Evolutionary conservation across 331 rosid genomes (phyloP), one percentile per base, ranked within the genome.

Genomic region (Saraca asoca): DNA sequence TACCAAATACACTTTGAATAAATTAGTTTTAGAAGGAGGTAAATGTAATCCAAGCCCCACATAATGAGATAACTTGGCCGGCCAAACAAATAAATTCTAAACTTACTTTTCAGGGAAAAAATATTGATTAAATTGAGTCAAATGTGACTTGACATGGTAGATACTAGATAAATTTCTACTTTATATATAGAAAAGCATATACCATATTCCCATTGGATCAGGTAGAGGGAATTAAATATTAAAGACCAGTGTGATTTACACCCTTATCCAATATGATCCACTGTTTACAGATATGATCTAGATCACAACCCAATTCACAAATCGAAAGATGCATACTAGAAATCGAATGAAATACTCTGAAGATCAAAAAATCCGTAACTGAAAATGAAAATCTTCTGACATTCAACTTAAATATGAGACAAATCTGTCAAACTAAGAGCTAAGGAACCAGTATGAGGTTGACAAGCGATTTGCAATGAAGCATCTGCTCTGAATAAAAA

Each of bases 71-170:
- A 19, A 49, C 46, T 55, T 19, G 31, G 10, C 46, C 58, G 49
- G 37, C 63, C 59, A 49, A 17, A 8, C 55, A 60, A 37, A 34
- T 29, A 52, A 66, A 14, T 52, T 72, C 18, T 38, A 53, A 34
- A n/a, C 19, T 19, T 51, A 29, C 9, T 60, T 50, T 34, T 7
- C 31, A 24, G 31, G 31, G 7, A 9, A 71, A 11, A 48, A 38
- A 20, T 52, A 29, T 24, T 17, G 46, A 41, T 20, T 19, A 55
- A 24, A 51, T 20, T 46, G 56, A 33, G 78, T 73, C 64, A 57
- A 37, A 68, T 54, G 62, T 57, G 63, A 48, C 57, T 55, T 63
- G 33, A 62, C 31, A 24, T 24, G 31, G 31, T 24, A 62, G 19
- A 48, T n/a, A 70, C 19, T 14, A 42, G 56, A 12, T 49, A 46